phyloP scores from a whole-genome alignment of 73 alveolate genomes.

The Paramecium tetraurelia region DNA sequence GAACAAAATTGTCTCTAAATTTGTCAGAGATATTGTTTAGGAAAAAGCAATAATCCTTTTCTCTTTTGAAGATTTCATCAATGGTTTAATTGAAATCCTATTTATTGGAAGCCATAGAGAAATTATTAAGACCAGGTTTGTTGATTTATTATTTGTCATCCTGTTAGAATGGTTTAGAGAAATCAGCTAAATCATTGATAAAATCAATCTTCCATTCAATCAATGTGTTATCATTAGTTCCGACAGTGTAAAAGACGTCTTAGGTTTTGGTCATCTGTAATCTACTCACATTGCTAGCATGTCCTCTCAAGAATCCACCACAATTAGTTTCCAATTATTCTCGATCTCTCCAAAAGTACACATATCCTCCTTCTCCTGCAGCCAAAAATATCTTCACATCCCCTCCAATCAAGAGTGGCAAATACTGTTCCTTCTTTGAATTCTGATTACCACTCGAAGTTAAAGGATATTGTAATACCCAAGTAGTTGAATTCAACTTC shows the following conservation, averaged over 20 bases:
- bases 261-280: slow-evolving; percentile 67
- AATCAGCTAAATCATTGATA: slow-evolving; percentile 59
- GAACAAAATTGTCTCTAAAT: slow-evolving; percentile 55
- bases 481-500: slow-evolving; percentile 58
- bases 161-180: slow-evolving; percentile 57
- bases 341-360: slow-evolving; percentile 71
- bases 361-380: slow-evolving; percentile 84
- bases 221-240: slow-evolving; percentile 70
- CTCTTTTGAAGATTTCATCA: slow-evolving; percentile 60
- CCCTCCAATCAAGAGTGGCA: slow-evolving; percentile 57
- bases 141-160: slow-evolving; percentile 39
- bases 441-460: not conserved
- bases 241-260: slow-evolving; percentile 67
- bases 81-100: slow-evolving; percentile 22
- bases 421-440: slow-evolving; percentile 24
- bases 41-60: slow-evolving; percentile 49
- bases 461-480: slow-evolving; percentile 54
- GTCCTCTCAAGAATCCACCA: slow-evolving; percentile 77
- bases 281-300: slow-evolving; percentile 69
- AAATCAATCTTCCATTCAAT: slow-evolving; percentile 74
- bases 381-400: slow-evolving; percentile 68
- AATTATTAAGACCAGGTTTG: slow-evolving; percentile 21
- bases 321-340: slow-evolving; percentile 72
- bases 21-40: slow-evolving; percentile 57
- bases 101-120: slow-evolving; percentile 24